These are phyloP conservation scores for Ophiosphaerella herpotricha DNA, from an alignment of 2,329 filamentous ascomycete genomes.

Conservation along the genomic window DNA sequence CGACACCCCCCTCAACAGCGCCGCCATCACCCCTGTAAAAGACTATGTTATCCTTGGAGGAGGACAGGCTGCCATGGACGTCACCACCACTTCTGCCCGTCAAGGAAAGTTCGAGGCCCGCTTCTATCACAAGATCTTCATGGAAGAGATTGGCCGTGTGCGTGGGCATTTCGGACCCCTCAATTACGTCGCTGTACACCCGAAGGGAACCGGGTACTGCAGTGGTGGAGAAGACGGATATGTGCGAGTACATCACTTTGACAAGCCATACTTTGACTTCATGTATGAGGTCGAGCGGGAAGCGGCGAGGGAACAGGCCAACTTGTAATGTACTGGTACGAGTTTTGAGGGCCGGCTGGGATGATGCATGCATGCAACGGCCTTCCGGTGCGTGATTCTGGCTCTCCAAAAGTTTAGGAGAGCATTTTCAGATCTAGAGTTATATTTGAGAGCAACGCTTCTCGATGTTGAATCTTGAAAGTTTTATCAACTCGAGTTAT, in stretches of 20 bases:
- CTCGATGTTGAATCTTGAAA: neutral
- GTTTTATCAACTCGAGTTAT: neutral
- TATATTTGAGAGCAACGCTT: constrained; percentile 10
- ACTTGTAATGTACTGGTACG: constrained; percentile 34
- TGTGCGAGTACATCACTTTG: constrained; percentile 97
- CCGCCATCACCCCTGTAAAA: constrained; percentile 91
- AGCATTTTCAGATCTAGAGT: constrained; percentile 20
- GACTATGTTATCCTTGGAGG: constrained; percentile 97
- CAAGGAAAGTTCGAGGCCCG: constrained; percentile 99
- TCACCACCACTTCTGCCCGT: constrained; percentile 84
- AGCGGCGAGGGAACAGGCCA: constrained; percentile 41
- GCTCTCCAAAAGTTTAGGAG: constrained; percentile 29
- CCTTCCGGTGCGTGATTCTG: constrained; percentile 37
- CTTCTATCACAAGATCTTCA: constrained; percentile 99
- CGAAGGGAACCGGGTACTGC: constrained; percentile 88
- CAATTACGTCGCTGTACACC: constrained; percentile 94
- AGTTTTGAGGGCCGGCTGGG: constrained; percentile 25
- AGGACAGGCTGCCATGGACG: constrained; percentile 98
- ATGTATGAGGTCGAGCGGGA: constrained; percentile 98
- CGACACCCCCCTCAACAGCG: constrained; percentile 96
- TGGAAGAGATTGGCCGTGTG: constrained; percentile 97
- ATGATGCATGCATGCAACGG: constrained; percentile 45
- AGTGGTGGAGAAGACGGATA: constrained; percentile 98
- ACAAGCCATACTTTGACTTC: constrained; percentile 98
- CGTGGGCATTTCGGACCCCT: constrained; percentile 95